Base-by-base conservation (phyloP, 106 monocot species). In the Platanthera zijinensis region DNA sequence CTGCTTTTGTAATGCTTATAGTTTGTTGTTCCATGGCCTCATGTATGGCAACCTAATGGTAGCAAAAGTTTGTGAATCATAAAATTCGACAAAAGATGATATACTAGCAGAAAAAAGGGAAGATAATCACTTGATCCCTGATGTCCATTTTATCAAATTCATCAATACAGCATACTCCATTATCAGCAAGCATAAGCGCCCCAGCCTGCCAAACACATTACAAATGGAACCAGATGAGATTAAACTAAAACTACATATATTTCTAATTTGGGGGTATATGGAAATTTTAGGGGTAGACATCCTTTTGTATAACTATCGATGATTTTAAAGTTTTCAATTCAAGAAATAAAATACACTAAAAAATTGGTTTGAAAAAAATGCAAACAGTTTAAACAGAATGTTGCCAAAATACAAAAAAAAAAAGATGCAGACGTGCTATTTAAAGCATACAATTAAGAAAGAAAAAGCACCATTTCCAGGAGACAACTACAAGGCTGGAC, bases 131-230 rank as follows among this genome's bases (percentile, higher is more conserved):
- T 88, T 99, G 97, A 57, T 99, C 97, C 72, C 76, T 87, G 6
- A 99, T 88, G 67, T 99, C 97, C 97, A 99, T 99, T 76, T 99
- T 99, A 78, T 99, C 97, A 84, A 99, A 99, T 84, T 99, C 97
- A 83, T 99, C 97, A 66, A 99, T 99, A 74, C 97, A 99, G 82
- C 97, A 99, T 69, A 99, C 64, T 71, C 97, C 97, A 87, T 99
- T 99, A 81, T 99, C 97, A 61, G 97, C 97, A 74, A 99, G 91
- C 97, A 99, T 99, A 25, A 99, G 74, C 51, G 97, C 97, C 73
- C 97, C 97, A 67, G 97, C 94, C 97, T 99, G 83, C 50, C 75
- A 32, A 75, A 70, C 7, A 12, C 10, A 75, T 76, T 64, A 72
- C 61, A 72, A 50, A 72, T 72, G 49, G 5, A 72, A 72, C 21